Percentiles rank a stretch among this genome's conserved stretches.
Evolutionary conservation across 2,329 filamentous ascomycete genomes (phyloP).

Genomic region (Bipolaris cookei): DNA sequence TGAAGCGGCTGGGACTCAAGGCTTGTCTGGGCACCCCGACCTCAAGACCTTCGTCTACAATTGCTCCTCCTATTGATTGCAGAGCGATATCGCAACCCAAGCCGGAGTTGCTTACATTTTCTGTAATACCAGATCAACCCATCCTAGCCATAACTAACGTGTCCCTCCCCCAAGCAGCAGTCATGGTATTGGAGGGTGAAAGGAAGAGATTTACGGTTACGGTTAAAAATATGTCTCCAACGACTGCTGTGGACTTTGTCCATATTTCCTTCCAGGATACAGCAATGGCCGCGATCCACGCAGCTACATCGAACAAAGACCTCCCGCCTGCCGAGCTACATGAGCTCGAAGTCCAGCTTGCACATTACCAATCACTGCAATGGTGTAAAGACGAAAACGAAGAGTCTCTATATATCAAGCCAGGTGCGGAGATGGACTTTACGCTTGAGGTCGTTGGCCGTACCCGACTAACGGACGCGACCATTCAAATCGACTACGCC

Average conservation of each 20-base stretch:
- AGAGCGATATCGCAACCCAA: slow-evolving; percentile 38
- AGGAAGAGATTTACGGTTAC: slow-evolving; percentile 77
- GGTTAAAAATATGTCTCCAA: slow-evolving; percentile 74
- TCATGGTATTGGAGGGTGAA: slow-evolving; percentile 95
- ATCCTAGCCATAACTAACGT: slow-evolving; percentile 75
- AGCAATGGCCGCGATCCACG: slow-evolving; percentile 76
- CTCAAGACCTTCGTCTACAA: slow-evolving; percentile 46
- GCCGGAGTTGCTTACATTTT: slow-evolving; percentile 63
- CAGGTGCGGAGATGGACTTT: slow-evolving; percentile 73
- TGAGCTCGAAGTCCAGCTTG: slow-evolving; percentile 81
- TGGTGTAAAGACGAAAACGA: slow-evolving; percentile 58
- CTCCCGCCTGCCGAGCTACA: slow-evolving; percentile 80
- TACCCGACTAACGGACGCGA: slow-evolving; percentile 78
- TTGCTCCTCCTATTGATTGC: slow-evolving; percentile 33
- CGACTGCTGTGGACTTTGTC: slow-evolving; percentile 79
- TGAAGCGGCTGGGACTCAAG: slow-evolving; percentile 74
- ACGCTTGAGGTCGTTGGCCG: slow-evolving; percentile 86
- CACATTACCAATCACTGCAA: slow-evolving; percentile 68
- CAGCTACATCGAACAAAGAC: slow-evolving; percentile 76
- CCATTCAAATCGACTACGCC: slow-evolving; percentile 86
- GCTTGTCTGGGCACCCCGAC: slow-evolving; percentile 58
- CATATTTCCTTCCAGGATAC: slow-evolving; percentile 91
- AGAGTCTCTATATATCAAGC: slow-evolving; percentile 62
- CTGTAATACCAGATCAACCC: slow-evolving; percentile 81
- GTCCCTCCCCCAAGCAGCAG: slow-evolving; percentile 79